Percentiles rank a stretch among this genome's conserved stretches.
These are phyloP conservation scores for Xylaria telfairii DNA, from an alignment of 495 filamentous ascomycete genomes.

Conservation along the genomic window DNA sequence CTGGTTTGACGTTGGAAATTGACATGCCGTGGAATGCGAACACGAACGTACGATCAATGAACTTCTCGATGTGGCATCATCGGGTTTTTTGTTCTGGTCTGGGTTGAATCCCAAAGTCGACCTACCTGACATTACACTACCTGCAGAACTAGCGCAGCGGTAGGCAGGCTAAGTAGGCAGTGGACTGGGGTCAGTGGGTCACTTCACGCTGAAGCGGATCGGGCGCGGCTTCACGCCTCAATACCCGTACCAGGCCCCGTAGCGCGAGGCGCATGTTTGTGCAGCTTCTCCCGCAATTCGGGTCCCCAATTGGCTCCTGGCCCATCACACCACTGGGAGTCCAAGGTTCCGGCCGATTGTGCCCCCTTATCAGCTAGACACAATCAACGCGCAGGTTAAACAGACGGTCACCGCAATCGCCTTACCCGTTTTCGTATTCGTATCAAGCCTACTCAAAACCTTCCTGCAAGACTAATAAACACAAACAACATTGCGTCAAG, in stretches of 20 bases:
- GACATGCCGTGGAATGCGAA: slow-evolving; percentile 2
- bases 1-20: background rate
- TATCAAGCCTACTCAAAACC: slow-evolving; percentile 4
- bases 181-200: background rate
- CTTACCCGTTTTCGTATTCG: slow-evolving; percentile 28
- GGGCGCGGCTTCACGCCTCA: background rate
- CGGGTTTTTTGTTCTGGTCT: background rate
- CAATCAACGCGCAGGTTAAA: slow-evolving; percentile 4
- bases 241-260: too few relatives aligned
- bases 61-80: slow-evolving; percentile 11
- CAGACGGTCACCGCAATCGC: slow-evolving; percentile 13
- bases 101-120: background rate
- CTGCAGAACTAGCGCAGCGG: too few relatives aligned
- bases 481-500: background rate
- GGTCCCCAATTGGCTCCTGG: slow-evolving; percentile 14
- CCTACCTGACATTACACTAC: too few relatives aligned
- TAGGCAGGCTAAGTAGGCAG: too few relatives aligned
- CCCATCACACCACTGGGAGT: slow-evolving; percentile 24
- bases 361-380: slow-evolving; percentile 8
- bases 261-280: background rate
- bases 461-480: background rate
- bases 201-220: background rate
- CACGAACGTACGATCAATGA: slow-evolving; percentile 23
- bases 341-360: background rate
- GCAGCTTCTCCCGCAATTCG: background rate